phyloP scores from a whole-genome alignment of 257 asterid species.

The Nemophila menziesii region DNA sequence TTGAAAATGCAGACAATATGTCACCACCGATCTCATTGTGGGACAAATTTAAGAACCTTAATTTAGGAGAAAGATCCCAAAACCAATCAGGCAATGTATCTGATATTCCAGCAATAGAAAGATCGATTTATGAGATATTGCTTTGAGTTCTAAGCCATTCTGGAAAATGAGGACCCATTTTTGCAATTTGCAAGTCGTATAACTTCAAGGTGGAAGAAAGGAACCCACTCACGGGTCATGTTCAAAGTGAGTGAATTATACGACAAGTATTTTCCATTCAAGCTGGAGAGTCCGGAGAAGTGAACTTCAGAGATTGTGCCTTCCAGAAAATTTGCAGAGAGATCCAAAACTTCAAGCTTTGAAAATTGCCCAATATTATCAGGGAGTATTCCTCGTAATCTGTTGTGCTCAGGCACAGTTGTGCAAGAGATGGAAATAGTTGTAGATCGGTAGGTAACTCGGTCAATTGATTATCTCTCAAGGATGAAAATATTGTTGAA shows the following conservation, averaged over 20 bases:
- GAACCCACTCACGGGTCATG: conserved; percentile 12
- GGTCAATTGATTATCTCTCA: conserved; percentile 11
- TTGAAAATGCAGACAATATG: conserved; percentile 6
- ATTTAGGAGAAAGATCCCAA: conserved; percentile 1
- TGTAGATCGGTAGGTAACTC: not conserved
- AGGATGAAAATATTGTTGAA: too few relatives aligned
- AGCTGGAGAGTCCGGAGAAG: conserved; percentile 8
- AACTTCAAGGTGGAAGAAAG: conserved; percentile 13
- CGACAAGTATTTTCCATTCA: conserved; percentile 6
- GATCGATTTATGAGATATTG: conserved; percentile 5
- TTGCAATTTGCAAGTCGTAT: conserved; percentile 10
- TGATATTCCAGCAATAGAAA: conserved; percentile 13
- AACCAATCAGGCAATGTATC: conserved; percentile 24
- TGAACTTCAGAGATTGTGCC: conserved; percentile 16
- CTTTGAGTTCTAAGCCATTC: conserved; percentile 20
- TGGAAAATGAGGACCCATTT: conserved; percentile 22
- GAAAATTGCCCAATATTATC: conserved; percentile 11
- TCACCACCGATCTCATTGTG: conserved; percentile 25
- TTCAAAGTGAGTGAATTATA: conserved; percentile 12
- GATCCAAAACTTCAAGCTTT: conserved; percentile 1
- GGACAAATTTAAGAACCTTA: conserved; percentile 16
- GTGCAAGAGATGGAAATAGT: not conserved
- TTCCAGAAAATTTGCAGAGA: conserved; percentile 11
- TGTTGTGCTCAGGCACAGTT: not conserved
- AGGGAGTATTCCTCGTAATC: not conserved